Evolutionary conservation across 108 stramenopile species (phyloP), one percentile per base, ranked within the genome.

Genomic region (Cyclotella baltica): DNA sequence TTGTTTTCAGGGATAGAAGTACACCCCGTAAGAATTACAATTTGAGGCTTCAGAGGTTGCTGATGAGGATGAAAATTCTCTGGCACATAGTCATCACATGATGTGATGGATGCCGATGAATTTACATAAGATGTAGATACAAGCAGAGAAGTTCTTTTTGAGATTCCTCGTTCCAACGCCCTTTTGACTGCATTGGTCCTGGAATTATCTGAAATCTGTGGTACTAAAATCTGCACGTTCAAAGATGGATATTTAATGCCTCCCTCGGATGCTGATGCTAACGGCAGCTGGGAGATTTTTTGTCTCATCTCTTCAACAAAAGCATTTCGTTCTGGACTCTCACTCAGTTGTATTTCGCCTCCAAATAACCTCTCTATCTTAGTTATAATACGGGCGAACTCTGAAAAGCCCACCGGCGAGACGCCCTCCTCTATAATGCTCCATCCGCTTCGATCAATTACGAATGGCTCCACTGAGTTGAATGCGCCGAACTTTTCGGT

Each of bases 361-460:
- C 40, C 40, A 11, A 43, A 43, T 43, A 43, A 43, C 40, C 40
- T 43, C 13, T 13, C 40, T 8, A 43, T 43, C 10, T 13, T 13
- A 8, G 8, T 43, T 13, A 43, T 43, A 13, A 8, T 13, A 13
- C 13, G 10, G 40, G 40, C 13, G 40, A 43, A 43, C 10, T 13
- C 13, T 43, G 13, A 8, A 43, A 11, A 27, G 37, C 23, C 33
- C 3, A 62, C 75, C 13, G 61, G 67, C 2, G 74, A 57, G 10
- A 82, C 70, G 53, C 63, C 69, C 38, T 82, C 81, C 27, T 37
- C 56, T 36, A 82, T 20, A 11, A 75, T 55, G 13, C 50, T 63
- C 81, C 81, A 82, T 25, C 81, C 81, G 28, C 76, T 78, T 62
- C 35, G 78, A 69, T 83, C 82, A 25, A 58, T 29, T 27, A 83